Conservation (phyloP, 176 grass and related monocot species). For the Chrysopogon serrulatus region DNA sequence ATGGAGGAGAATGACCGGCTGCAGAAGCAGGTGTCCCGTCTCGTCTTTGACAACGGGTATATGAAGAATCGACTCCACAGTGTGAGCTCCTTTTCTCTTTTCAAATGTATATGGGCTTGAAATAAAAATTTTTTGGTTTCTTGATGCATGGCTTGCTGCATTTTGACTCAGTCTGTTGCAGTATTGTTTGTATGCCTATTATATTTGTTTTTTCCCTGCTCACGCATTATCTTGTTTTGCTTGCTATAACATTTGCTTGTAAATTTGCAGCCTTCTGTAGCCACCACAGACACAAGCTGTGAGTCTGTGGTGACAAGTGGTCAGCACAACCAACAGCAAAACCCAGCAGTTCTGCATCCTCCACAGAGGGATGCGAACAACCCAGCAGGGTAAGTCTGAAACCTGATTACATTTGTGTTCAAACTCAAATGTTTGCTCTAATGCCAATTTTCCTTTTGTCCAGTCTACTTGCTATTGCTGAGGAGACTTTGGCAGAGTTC, state of each 20-base stretch:
- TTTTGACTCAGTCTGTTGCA: not conserved
- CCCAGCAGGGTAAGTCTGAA: constrained; percentile 73
- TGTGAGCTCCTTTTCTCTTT: constrained; percentile 34
- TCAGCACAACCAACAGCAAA: constrained; percentile 85
- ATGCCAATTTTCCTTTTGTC: not conserved
- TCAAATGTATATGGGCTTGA: not conserved
- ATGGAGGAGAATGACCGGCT: constrained; percentile 99
- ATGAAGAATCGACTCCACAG: constrained; percentile 72
- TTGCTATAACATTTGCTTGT: not conserved
- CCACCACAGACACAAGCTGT: constrained; percentile 98
- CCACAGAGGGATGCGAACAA: constrained; percentile 85
- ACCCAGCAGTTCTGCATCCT: constrained; percentile 63
- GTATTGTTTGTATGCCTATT: not conserved
- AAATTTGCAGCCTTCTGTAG: constrained; percentile 61
- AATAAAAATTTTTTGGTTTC: not conserved
- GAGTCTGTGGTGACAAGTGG: constrained; percentile 97
- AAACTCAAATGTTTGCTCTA: not conserved
- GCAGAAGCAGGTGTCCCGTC: constrained; percentile 96
- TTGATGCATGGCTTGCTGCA: not conserved
- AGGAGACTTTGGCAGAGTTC: constrained; percentile 99
- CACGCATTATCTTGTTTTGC: not conserved
- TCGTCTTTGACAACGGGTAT: constrained; percentile 73
- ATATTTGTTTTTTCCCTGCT: not conserved
- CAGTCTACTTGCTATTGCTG: constrained; percentile 95
- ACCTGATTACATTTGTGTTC: not conserved